Conservation (phyloP, 306 rosid genomes). For the Prunus fruticosa region DNA sequence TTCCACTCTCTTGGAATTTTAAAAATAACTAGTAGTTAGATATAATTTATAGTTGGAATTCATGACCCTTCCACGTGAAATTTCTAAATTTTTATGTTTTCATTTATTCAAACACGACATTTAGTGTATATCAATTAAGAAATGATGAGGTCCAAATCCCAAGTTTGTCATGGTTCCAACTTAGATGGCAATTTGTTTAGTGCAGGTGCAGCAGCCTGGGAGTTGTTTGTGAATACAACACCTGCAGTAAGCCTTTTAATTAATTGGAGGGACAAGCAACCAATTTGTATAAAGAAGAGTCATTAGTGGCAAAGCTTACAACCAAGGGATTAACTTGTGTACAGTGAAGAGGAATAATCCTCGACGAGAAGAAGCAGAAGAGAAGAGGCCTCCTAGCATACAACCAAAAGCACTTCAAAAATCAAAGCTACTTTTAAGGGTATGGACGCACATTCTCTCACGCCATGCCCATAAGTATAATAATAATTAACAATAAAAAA, state of each 20-base stretch:
- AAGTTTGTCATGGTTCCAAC: neutral
- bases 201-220: neutral
- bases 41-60: too few relatives aligned
- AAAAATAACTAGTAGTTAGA: too few relatives aligned
- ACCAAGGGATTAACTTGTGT: neutral
- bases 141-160: too few relatives aligned
- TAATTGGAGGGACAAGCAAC: neutral
- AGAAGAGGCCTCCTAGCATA: constrained; percentile 36
- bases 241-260: neutral
- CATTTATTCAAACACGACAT: too few relatives aligned
- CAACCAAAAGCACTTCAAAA: constrained; percentile 24
- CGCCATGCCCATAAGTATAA: constrained; percentile 19
- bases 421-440: constrained; percentile 12
- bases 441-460: constrained; percentile 23
- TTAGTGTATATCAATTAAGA: too few relatives aligned
- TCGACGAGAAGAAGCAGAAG: constrained; percentile 22
- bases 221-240: neutral
- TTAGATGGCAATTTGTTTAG: neutral
- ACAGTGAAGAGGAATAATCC: constrained; percentile 12
- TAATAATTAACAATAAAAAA: neutral
- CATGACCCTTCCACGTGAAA: too few relatives aligned
- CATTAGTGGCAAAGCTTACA: neutral
- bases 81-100: too few relatives aligned
- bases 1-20: too few relatives aligned
- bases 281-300: neutral